Conservation (phyloP, 176 grass and related monocot species). For the Rhynchospora pubera region DNA sequence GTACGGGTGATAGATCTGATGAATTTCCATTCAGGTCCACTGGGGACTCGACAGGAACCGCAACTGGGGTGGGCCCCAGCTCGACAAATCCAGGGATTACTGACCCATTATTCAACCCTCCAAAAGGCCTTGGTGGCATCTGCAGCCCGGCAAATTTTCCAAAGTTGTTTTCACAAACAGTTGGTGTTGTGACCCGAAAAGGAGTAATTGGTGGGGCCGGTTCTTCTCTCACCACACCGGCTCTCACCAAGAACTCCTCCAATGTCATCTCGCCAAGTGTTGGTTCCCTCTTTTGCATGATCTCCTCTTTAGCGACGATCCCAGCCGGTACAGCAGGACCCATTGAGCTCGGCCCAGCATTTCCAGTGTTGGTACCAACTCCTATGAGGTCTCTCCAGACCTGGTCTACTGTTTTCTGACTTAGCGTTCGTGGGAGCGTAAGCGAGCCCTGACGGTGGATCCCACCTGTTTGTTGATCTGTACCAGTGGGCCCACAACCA, state of each 20-base stretch:
- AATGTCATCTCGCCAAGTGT: conserved; percentile 92
- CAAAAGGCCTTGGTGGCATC: conserved; percentile 29
- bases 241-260: conserved; percentile 80
- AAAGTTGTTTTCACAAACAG: conserved; percentile 31
- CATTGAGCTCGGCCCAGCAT: neutral
- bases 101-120: neutral
- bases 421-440: conserved; percentile 64
- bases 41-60: conserved; percentile 16
- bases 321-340: neutral
- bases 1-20: conserved; percentile 41
- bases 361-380: neutral
- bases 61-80: conserved; percentile 20
- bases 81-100: conserved; percentile 25
- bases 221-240: conserved; percentile 65
- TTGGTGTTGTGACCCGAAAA: conserved; percentile 6
- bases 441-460: conserved; percentile 77
- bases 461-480: conserved; percentile 1
- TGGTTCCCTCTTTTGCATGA: conserved; percentile 35
- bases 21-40: conserved; percentile 38
- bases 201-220: neutral
- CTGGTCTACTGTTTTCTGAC: conserved; percentile 89
- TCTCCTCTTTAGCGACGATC: conserved; percentile 11
- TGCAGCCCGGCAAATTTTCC: conserved; percentile 25
- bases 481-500: neutral
- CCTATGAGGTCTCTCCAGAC: conserved; percentile 63